Evolutionary conservation across 345 rosid genomes (phyloP), one percentile per base, ranked within the genome.

Genomic region (Syzygium jambos): DNA sequence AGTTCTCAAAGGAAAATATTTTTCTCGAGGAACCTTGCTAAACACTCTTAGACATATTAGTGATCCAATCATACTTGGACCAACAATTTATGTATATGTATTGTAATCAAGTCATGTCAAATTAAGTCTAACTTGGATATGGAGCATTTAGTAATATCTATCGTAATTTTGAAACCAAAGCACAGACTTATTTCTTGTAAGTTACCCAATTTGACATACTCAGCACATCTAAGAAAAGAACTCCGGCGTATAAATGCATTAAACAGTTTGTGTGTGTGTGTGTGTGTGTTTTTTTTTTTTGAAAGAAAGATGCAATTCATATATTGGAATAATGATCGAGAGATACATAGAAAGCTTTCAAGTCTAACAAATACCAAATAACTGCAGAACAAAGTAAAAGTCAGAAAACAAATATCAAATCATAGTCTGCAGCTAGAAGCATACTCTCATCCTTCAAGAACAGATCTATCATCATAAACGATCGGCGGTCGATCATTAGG

Each of bases 161-260:
- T 27, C 4, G 8, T 12, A 61, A 27, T n/a, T 61, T 61, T 61
- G 30, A 61, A 61, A n/a, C 73, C 73, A 14, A 61, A 12, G 73
- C 34, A n/a, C 34, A 5, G 0, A 38, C 30, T 12, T 13, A 61
- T n/a, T n/a, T n/a, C n/a, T 17, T n/a, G 2, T 1, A 3, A 4
- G 34, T 61, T 14, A 61, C 8, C 34, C 34, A 13, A 61, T 27
- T 27, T 61, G 34, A 12, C 19, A 6, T 13, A 7, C 73, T 61
- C n/a, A n/a, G 34, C 68, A 59, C 30, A 2, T 12, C 17, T 27
- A 59, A 59, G 65, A 59, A 11, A 59, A 59, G 30, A 59, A 27
- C 6, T 27, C 7, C 13, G 25, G 34, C 16, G 13, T 61, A n/a
- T 59, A 59, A 59, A 59, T 2, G 29, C 3, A 29, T 12, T 2